phyloP scores from a whole-genome alignment of 352 stramenopile species.

The Pythium periplocum region DNA sequence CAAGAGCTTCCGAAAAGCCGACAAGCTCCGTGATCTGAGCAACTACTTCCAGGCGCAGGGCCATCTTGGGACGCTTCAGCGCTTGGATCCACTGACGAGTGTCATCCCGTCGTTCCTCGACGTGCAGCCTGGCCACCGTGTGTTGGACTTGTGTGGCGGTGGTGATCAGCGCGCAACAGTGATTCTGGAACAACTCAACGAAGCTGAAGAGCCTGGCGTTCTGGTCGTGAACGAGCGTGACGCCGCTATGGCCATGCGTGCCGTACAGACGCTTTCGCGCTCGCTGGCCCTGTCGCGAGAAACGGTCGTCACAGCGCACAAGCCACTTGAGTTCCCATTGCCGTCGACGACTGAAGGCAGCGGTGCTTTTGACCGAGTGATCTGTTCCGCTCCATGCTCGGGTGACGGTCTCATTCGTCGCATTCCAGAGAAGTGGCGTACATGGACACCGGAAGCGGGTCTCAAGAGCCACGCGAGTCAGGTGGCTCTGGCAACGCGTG shows the following conservation, averaged over 20 bases:
- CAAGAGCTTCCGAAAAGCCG: constrained; percentile 85
- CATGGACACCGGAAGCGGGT: constrained; percentile 48
- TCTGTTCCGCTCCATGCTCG: constrained; percentile 74
- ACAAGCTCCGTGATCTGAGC: constrained; percentile 86
- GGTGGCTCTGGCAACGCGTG: constrained; percentile 77
- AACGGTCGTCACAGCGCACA: constrained; percentile 65
- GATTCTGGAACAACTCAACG: constrained; percentile 28
- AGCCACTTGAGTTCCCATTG: constrained; percentile 63
- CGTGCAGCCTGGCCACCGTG: constrained; percentile 71
- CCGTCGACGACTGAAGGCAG: constrained; percentile 11
- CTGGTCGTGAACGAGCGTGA: constrained; percentile 79
- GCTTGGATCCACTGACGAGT: constrained; percentile 95
- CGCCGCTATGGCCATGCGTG: constrained; percentile 35
- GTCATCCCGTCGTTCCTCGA: constrained; percentile 93
- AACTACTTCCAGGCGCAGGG: constrained; percentile 90
- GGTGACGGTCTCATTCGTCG: constrained; percentile 78
- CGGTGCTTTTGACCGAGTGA: constrained; percentile 58
- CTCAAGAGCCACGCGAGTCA: constrained; percentile 54
- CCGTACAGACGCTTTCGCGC: constrained; percentile 46
- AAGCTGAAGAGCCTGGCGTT: constrained; percentile 11
- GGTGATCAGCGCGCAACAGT: constrained; percentile 63
- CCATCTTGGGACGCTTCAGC: constrained; percentile 85
- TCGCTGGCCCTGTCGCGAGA: constrained; percentile 44
- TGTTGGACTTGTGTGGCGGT: constrained; percentile 66
- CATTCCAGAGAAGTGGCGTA: constrained; percentile 76